Evolutionary conservation across 495 filamentous ascomycete genomes (phyloP).

Genomic region (Penicillium antarcticum): DNA sequence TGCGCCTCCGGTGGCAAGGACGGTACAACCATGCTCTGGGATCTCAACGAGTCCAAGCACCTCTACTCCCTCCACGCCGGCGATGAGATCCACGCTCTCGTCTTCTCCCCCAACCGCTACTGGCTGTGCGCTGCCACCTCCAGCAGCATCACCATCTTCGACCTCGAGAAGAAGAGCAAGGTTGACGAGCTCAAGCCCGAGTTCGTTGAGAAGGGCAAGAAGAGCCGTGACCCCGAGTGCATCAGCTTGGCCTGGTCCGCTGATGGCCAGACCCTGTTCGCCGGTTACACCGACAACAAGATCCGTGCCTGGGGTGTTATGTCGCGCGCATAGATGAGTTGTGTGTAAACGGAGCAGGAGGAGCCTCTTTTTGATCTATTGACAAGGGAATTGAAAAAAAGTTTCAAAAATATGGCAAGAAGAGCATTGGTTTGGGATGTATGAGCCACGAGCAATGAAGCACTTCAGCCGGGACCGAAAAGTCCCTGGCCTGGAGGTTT

Average conservation of each 20-base stretch:
- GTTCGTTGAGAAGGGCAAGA: slow-evolving; percentile 94
- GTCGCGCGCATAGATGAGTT: slow-evolving; percentile 53
- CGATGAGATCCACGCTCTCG: slow-evolving; percentile 99
- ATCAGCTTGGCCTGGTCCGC: slow-evolving; percentile 94
- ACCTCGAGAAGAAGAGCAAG: slow-evolving; percentile 99
- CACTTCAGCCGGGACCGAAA: slow-evolving; percentile 21
- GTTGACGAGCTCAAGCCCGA: slow-evolving; percentile 99
- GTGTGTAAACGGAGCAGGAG: slow-evolving; percentile 19
- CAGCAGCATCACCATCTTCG: slow-evolving; percentile 99
- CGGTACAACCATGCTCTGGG: slow-evolving; percentile 99
- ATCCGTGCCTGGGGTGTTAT: slow-evolving; percentile 99
- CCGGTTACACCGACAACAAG: slow-evolving; percentile 99
- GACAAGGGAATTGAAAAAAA: slow-evolving; percentile 34
- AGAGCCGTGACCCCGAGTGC: slow-evolving; percentile 98
- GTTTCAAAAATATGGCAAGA: slow-evolving; percentile 34
- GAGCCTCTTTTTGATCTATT: slow-evolving; percentile 34
- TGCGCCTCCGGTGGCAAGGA: slow-evolving; percentile 99
- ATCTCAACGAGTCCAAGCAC: slow-evolving; percentile 99
- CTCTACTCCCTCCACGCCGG: slow-evolving; percentile 99
- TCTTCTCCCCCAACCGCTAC: slow-evolving; percentile 99
- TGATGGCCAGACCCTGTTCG: slow-evolving; percentile 98
- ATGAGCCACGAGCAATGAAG: slow-evolving; percentile 52
- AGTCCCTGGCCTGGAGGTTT: slow-evolving; percentile 26
- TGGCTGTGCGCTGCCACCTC: slow-evolving; percentile 98
- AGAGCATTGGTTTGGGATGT: slow-evolving; percentile 46